Evolutionary conservation across 1,139 yeast species (phyloP).

Genomic region (Debaryomyces psychrophilus): DNA sequence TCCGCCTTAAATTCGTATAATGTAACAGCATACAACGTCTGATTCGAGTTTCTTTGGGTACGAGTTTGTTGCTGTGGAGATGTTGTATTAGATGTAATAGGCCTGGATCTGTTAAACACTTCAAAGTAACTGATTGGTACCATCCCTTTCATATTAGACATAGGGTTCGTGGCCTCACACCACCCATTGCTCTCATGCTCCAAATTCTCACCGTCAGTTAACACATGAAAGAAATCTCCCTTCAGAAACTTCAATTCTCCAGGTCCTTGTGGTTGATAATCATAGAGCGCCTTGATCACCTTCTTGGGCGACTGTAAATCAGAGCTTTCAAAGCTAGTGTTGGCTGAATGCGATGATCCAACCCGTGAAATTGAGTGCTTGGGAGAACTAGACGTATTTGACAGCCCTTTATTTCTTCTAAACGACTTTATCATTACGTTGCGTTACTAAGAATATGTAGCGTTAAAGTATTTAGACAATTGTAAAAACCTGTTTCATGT

Average conservation of each 20-base stretch:
- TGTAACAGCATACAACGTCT: slow-evolving; percentile 49
- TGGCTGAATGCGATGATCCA: slow-evolving; percentile 23
- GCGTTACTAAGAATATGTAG: not conserved
- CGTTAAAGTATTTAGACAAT: not conserved
- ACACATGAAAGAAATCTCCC: slow-evolving; percentile 90
- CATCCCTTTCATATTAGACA: slow-evolving; percentile 74
- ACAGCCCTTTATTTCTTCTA: slow-evolving; percentile 47
- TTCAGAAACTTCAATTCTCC: slow-evolving; percentile 77
- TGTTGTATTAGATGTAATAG: slow-evolving; percentile 18
- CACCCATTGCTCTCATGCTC: slow-evolving; percentile 56
- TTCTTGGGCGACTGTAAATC: slow-evolving; percentile 65
- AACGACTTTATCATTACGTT: slow-evolving; percentile 44
- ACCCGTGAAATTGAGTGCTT: slow-evolving; percentile 42
- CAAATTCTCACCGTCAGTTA: slow-evolving; percentile 46
- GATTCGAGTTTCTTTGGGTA: slow-evolving; percentile 24
- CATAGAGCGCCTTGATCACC: slow-evolving; percentile 81
- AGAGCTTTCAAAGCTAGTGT: slow-evolving; percentile 11
- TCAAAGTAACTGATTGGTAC: slow-evolving; percentile 88
- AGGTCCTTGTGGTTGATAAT: slow-evolving; percentile 77
- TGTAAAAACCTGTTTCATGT: slow-evolving; percentile 4
- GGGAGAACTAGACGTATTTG: slow-evolving; percentile 38
- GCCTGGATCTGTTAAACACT: slow-evolving; percentile 65
- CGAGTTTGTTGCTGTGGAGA: slow-evolving; percentile 4
- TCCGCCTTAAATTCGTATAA: slow-evolving; percentile 88
- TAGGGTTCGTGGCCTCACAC: slow-evolving; percentile 91